A percentile compares a stretch with the other conserved stretches of the same genome.
phyloP scores from a whole-genome alignment of 139 green algal species.

The Chlamydomonas asymmetrica region DNA sequence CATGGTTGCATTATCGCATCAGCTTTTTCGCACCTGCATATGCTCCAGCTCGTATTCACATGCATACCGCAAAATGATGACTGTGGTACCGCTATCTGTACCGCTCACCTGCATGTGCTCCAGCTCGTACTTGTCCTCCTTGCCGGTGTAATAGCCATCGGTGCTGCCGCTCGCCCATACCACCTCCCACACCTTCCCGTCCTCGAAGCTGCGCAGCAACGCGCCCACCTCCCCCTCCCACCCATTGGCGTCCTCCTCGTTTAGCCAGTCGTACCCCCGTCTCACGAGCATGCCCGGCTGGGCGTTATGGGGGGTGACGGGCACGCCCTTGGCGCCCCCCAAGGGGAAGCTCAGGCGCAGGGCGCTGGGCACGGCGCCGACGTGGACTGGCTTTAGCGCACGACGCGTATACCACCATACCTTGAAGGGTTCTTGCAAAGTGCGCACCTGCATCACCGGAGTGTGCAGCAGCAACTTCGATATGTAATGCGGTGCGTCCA shows the following conservation, averaged over 20 bases:
- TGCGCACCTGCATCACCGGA: background rate
- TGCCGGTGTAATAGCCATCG: too few species aligned
- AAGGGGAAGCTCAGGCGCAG: background rate
- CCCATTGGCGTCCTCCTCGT: background rate
- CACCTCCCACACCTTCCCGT: too few species aligned
- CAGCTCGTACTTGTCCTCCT: too few species aligned
- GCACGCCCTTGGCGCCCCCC: background rate
- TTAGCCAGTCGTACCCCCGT: background rate
- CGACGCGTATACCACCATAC: background rate
- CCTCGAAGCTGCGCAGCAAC: too few species aligned
- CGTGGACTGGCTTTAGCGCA: background rate
- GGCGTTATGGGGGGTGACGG: background rate
- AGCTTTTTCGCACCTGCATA: too few species aligned
- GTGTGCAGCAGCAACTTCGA: background rate
- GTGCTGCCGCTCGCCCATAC: too few species aligned
- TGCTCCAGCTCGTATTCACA: too few species aligned
- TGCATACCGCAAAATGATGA: too few species aligned
- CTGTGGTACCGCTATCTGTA: too few species aligned
- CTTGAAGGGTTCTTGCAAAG: background rate
- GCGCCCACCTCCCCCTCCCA: background rate
- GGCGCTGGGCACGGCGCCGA: background rate
- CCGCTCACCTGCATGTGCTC: too few species aligned
- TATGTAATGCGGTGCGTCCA: background rate
- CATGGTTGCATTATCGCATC: too few species aligned
- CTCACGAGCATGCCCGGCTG: conserved; percentile 12